Evolutionary conservation across 352 stramenopile species (phyloP).

Genomic region (Phytophthora sp.): DNA sequence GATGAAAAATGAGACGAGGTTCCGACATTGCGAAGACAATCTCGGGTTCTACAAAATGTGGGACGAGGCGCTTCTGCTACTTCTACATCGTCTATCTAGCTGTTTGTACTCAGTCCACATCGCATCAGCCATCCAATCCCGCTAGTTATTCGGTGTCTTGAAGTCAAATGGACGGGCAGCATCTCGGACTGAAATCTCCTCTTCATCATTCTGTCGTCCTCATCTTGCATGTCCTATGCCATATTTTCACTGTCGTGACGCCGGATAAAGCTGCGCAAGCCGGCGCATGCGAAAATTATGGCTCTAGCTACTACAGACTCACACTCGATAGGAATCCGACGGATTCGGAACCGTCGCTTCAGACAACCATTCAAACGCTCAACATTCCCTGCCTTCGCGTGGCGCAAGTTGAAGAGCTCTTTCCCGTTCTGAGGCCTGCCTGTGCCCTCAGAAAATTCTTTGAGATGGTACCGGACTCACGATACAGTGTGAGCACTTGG

Average conservation of each 20-base stretch:
- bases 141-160: constrained; percentile 2
- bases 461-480: constrained; percentile 10
- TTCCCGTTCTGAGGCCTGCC: constrained; percentile 2
- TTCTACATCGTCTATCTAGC: neutral
- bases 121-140: neutral
- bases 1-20: no score
- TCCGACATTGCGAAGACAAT: neutral
- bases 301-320: constrained; percentile 7
- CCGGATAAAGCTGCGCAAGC: constrained; percentile 15
- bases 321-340: constrained; percentile 1
- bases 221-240: neutral
- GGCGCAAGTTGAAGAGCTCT: constrained; percentile 10
- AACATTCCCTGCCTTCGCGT: constrained; percentile 13
- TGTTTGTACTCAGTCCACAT: constrained; percentile 18
- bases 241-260: neutral
- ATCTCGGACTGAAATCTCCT: neutral
- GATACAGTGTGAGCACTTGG: constrained; percentile 8
- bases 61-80: neutral
- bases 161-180: constrained; percentile 6
- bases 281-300: constrained; percentile 1
- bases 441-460: neutral
- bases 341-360: constrained; percentile 8
- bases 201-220: neutral
- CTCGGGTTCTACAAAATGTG: neutral
- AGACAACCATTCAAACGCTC: constrained; percentile 6